Base-by-base conservation (phyloP, 768 basidiomycete genomes). In the Cystofilobasidium ferigula region DNA sequence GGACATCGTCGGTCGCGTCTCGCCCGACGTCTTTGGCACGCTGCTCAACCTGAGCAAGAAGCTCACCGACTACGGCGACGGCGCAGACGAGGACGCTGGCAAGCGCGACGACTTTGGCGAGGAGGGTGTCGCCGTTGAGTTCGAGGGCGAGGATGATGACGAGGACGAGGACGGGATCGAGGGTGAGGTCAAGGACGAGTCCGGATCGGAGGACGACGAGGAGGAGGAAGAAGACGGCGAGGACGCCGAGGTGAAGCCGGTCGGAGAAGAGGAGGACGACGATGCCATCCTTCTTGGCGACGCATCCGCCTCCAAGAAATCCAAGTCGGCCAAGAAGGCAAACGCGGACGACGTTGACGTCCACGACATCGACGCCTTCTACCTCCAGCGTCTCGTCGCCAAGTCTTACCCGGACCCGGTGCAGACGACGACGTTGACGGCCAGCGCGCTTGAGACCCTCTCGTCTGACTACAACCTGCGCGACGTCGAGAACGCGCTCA, bases 91-190 rank as follows among this genome's bases (percentile, higher is more conserved):
- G 74, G 75, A 80, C 22, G 70, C 48, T 30, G 67, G 28, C 82
- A 84, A 77, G 84, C 85, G 86, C 75, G 89, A 88, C 64, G 90
- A 87, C 76, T 91, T 97, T 71, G 94, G 97, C 70, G 92, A 94
- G 71, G 85, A 88, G 51, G 93, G 94, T n/a, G 94, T 99, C 0
- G 94, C 94, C 0, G 93, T 99, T 10, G 86, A 97, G 7, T 97
- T 98, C 67, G 93, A 97, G 70, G 94, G 97, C 73, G 95, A 98
- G 66, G 94, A 95, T 70, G 85, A 90, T 71, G 92, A 95, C 28
- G 90, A 88, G 5, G 79, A 80, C 3, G 80, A 82, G 24, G 89
- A 88, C 0, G 89, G 88, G 70, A 71, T 69, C 22, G 87, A 85
- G 0, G 97, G 81, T 70, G 93, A 95, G 74, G 82, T 97, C 61